Base-by-base conservation (phyloP, 1,284 basidiomycete genomes). In the Heliocybe sulcata region DNA sequence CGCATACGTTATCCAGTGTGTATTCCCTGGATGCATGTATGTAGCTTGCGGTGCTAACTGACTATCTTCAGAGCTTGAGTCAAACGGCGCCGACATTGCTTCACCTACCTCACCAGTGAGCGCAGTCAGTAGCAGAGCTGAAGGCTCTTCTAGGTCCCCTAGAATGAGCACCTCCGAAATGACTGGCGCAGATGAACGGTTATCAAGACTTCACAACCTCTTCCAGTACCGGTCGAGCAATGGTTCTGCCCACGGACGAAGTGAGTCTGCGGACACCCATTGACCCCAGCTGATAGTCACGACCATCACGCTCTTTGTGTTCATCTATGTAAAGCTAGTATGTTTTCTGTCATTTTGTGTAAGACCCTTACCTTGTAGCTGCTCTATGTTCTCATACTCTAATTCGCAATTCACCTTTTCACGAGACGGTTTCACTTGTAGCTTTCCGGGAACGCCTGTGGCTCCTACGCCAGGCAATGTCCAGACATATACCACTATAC, bases 1-100 rank as follows among this genome's bases (percentile, higher is more conserved):
- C 86, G 19, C 82, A 87, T 63, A 90, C 89, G 0, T 65, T 92
- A 53, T 87, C 85, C 2, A 88, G 89, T 92, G 63, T 59, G 86
- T 77, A 22, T 56, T 38, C 50, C 45, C 35, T 19, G 19, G 45
- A 54, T 49, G 9, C 26, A 29, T 33, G 20, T 20, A n/a, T 35
- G 35, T 25, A 2, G 22, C 10, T 55, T 55, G 47, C 31, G 11
- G 25, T n/a, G 10, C 10, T 56, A 20, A 57, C n/a, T n/a, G 53
- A 53, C 54, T 52, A 27, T 51, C 45, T 35, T 23, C 62, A 89
- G 89, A 82, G 65, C 71, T 91, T 11, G 89, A 92, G 68, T 81
- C 83, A 1, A 85, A 72, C 51, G 65, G 62, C 35, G 52, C 56
- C 23, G 61, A 56, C 48, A 29, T 61, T 42, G 61, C 64, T 23